phyloP scores from a whole-genome alignment of 805 yeast species.

The Starmerella bombi region DNA sequence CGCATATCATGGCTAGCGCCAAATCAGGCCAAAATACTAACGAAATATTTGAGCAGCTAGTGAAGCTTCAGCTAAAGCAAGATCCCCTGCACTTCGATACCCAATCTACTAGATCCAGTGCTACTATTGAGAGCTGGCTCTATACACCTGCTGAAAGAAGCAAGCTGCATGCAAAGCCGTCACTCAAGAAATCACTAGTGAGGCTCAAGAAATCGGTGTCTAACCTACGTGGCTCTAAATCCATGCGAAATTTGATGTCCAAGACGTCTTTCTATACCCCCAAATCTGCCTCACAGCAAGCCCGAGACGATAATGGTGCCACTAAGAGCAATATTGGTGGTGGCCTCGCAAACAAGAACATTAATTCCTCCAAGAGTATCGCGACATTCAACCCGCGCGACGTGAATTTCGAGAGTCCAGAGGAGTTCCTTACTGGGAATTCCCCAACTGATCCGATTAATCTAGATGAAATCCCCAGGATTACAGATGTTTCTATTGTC shows the following conservation, averaged over 20 bases:
- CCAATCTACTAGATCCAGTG: constrained; percentile 10
- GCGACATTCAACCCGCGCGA: background rate
- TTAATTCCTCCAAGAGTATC: background rate
- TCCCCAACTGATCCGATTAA: background rate
- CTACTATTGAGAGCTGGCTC: constrained; percentile 16
- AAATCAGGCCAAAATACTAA: constrained; percentile 78
- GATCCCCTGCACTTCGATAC: constrained; percentile 11
- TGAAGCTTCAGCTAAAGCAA: constrained; percentile 44
- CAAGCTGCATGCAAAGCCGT: constrained; percentile 5
- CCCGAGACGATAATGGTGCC: background rate
- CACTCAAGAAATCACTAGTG: constrained; percentile 13
- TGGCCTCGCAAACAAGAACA: too few species aligned
- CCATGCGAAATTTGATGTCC: constrained; percentile 16
- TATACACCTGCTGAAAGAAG: constrained; percentile 9
- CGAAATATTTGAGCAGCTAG: constrained; percentile 78
- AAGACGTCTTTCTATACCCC: constrained; percentile 5
- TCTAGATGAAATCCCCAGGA: background rate
- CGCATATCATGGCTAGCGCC: constrained; percentile 91
- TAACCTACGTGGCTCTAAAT: constrained; percentile 10
- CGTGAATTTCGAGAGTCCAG: background rate
- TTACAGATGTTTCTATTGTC: constrained; percentile 1
- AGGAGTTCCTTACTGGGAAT: background rate
- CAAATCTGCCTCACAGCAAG: background rate
- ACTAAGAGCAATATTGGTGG: background rate
- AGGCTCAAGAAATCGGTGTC: constrained; percentile 17